Evolutionary conservation across 2,329 filamentous ascomycete species (phyloP), one percentile per base, ranked within the genome.

Genomic region (Paraphoma sp.): DNA sequence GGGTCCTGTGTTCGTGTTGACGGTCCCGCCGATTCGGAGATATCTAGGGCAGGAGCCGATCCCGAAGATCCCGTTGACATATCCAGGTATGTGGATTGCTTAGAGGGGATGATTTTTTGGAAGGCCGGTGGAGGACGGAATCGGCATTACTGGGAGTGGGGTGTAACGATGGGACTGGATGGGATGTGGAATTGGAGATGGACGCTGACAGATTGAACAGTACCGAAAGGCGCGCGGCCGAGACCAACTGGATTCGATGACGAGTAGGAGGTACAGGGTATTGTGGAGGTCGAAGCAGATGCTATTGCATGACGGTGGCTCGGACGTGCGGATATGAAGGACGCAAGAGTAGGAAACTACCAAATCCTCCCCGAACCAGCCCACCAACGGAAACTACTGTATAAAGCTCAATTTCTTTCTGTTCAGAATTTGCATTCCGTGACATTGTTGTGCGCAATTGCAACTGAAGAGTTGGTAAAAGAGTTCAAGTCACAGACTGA

Each of bases 21-120:
- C 85, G 54, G 89, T 92, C 1, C 93, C 93, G 43, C 90, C 92
- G 46, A 82, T 96, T 67, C 83, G 93, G 76, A 83, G 81, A 50
- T 73, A 72, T 62, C 78, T 96, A 54, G 93, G 93, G 68, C 92
- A 97, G 75, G 80, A 87, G 67, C 85, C 55, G 88, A 62, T 81
- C 86, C 62, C 86, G 83, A 69, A 68, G 54, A 88, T 98, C 63
- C 95, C 95, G 31, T 81, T 93, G 78, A 96, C 93, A 75, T 99
- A 98, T 83, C 95, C 95, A 58, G 86, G 94, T 98, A 86, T 86
- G 42, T 30, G 17, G 16, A 30, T 16, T 46, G 6, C 18, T 30
- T 6, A 36, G 36, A 16, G 12, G 17, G 17, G 3, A 9, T 11
- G 12, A 30, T 16, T 23, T 3, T 23, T 6, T 42, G 36, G 16